phyloP scores from a whole-genome alignment of 129 eudicot genomes.

The Escallonia rubra region DNA sequence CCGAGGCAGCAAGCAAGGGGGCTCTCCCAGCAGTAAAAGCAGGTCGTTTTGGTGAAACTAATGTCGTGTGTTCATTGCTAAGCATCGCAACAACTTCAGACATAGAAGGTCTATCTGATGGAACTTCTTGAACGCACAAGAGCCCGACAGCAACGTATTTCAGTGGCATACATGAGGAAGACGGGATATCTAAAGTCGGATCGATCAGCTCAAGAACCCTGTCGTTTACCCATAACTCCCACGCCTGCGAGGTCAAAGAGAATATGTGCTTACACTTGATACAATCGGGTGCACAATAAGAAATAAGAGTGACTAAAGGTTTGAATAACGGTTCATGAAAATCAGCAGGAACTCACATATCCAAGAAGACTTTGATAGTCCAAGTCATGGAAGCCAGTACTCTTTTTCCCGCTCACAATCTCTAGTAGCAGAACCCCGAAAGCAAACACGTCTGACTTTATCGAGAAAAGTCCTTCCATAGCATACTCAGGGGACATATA shows the following conservation, averaged over 20 bases:
- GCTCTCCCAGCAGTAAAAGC: constrained; percentile 5
- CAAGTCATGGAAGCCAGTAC: constrained; percentile 2
- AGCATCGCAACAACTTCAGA: constrained; percentile 12
- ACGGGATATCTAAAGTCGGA: neutral
- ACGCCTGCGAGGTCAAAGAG: constrained; percentile 1
- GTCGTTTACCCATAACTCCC: constrained; percentile 14
- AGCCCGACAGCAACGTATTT: constrained; percentile 14
- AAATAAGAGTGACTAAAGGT: too few species aligned
- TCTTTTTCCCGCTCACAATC: constrained; percentile 28
- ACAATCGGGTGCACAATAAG: too few species aligned
- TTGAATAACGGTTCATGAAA: neutral
- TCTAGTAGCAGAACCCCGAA: constrained; percentile 25
- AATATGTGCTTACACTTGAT: neutral
- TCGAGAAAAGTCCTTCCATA: constrained; percentile 19
- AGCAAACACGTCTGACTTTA: constrained; percentile 20
- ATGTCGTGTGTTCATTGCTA: constrained; percentile 9
- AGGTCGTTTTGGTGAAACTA: constrained; percentile 7
- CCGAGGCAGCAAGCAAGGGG: neutral
- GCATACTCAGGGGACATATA: constrained; percentile 29
- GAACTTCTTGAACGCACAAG: constrained; percentile 21
- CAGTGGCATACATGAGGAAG: constrained; percentile 6
- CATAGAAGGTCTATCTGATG: constrained; percentile 15
- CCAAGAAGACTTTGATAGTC: constrained; percentile 9
- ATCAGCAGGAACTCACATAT: constrained; percentile 8
- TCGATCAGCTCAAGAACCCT: constrained; percentile 11